Evolutionary conservation across 2,329 filamentous ascomycete genomes (phyloP).

Genomic region (Zymoseptoria pseudotritici): DNA sequence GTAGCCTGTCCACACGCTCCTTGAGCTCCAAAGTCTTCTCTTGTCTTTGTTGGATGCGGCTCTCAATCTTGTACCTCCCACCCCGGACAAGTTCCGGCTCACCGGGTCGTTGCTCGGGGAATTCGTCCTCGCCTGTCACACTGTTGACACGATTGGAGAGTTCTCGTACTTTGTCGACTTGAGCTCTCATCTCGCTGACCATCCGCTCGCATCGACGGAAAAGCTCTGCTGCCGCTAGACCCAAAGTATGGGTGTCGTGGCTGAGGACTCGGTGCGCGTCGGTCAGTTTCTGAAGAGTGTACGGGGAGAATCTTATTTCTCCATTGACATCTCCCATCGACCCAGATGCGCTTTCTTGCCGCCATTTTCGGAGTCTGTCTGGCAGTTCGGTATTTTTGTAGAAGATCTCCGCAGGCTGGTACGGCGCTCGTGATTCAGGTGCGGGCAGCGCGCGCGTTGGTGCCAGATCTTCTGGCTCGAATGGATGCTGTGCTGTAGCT

Average conservation of each 20-base stretch:
- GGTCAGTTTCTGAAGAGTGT: slow-evolving; percentile 64
- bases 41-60: slow-evolving; percentile 49
- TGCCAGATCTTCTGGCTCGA: slow-evolving; percentile 16
- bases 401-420: slow-evolving; percentile 48
- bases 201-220: slow-evolving; percentile 64
- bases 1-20: slow-evolving; percentile 53
- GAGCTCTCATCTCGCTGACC: slow-evolving; percentile 59
- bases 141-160: slow-evolving; percentile 60
- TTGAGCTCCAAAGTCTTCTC: slow-evolving; percentile 51
- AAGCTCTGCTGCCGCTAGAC: slow-evolving; percentile 62
- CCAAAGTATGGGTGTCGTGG: slow-evolving; percentile 61
- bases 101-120: slow-evolving; percentile 36
- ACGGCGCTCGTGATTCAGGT: slow-evolving; percentile 54
- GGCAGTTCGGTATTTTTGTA: slow-evolving; percentile 52
- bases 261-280: slow-evolving; percentile 65
- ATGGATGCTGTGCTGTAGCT: slow-evolving; percentile 53
- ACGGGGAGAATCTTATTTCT: slow-evolving; percentile 61
- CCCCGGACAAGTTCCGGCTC: slow-evolving; percentile 17
- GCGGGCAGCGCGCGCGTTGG: slow-evolving; percentile 27
- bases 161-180: slow-evolving; percentile 59
- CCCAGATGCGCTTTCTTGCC: slow-evolving; percentile 11
- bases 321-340: slow-evolving; percentile 52
- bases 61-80: slow-evolving; percentile 46
- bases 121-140: slow-evolving; percentile 53
- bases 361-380: slow-evolving; percentile 30